Evolutionary conservation across 495 filamentous ascomycete species (phyloP), one percentile per base, ranked within the genome.

Genomic region (Bacidia gigantensis): DNA sequence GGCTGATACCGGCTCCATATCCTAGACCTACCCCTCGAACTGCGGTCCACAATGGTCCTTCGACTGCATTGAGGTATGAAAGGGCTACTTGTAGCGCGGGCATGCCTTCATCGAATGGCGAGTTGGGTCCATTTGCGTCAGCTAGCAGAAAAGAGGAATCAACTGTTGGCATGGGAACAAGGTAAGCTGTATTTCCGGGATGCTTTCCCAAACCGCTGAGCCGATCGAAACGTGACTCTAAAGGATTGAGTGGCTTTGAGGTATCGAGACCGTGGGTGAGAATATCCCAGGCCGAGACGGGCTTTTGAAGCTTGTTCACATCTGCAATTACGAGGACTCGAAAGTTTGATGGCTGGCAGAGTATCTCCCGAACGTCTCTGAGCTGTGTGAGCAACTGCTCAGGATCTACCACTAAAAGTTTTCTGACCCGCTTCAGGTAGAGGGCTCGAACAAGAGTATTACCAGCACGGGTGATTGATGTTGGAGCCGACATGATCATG

Each of bases 31-130:
- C 88, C 40, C 92, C 92, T 38, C 92, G 88, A 47, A 95, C 82
- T 2, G 87, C 86, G 54, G 80, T 80, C 89, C 90, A 97, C 21
- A 98, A 77, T 3, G 92, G 93, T 1, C 92, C 92, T 68, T 97
- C 93, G 17, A 92, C 84, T 0, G 87, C 81, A 57, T 95, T 89
- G 54, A 99, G 83, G 65, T 95, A 97, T 11, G 88, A 77, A 26
- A 84, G 76, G 1, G 89, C 90, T 10, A 97, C 87, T 56, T 95
- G 74, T 45, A 92, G 71, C 1, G 93, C 82, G 1, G 92, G 89
- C 11, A 97, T 70, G 22, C 74, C 72, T 0, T 87, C 86, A 58
- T 95, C 81, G 40, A 77, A 72, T 60, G 83, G 87, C 0, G 80
- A 84, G 41, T 76, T 72, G 1, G 89, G 78, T 39, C 92, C 92